phyloP scores from a whole-genome alignment of 208 protist genomes.

The Perkinsela sp. region DNA sequence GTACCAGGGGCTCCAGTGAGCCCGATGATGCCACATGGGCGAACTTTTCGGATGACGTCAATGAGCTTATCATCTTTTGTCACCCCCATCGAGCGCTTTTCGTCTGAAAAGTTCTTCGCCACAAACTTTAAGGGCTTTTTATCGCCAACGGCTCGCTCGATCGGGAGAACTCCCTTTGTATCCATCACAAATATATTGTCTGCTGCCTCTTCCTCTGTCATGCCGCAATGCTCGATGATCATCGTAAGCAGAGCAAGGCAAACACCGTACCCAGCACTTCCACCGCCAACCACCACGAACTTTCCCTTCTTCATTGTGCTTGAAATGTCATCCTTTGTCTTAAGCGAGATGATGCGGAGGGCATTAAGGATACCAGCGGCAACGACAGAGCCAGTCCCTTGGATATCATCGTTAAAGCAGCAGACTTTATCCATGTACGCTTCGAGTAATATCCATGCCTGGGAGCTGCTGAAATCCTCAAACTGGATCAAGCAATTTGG shows the following conservation, averaged over 20 bases:
- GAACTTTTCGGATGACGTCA: slow-evolving; percentile 47
- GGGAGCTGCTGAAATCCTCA: slow-evolving; percentile 79
- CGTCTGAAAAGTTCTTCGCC: neutral
- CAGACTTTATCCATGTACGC: slow-evolving; percentile 58
- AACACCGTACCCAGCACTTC: slow-evolving; percentile 71
- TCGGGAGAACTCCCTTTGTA: slow-evolving; percentile 46
- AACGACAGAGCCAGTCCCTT: slow-evolving; percentile 81
- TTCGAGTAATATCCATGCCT: slow-evolving; percentile 73
- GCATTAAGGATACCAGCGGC: slow-evolving; percentile 64
- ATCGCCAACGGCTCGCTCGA: neutral
- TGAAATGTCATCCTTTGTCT: neutral
- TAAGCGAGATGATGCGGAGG: slow-evolving; percentile 11
- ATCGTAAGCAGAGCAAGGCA: slow-evolving; percentile 65
- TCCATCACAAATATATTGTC: slow-evolving; percentile 67
- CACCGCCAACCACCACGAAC: slow-evolving; percentile 54
- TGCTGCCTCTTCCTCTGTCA: slow-evolving; percentile 32
- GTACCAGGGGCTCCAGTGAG: slow-evolving; percentile 54
- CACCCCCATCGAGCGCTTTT: slow-evolving; percentile 1
- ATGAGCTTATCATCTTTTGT: slow-evolving; percentile 10
- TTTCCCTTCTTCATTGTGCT: neutral
- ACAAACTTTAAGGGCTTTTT: neutral
- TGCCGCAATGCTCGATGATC: slow-evolving; percentile 17
- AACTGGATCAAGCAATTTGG: slow-evolving; percentile 65
- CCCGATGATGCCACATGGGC: slow-evolving; percentile 78
- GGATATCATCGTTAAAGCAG: slow-evolving; percentile 93